phyloP scores from a whole-genome alignment of 2,329 filamentous ascomycete genomes.

The Cyphellophora europaea region DNA sequence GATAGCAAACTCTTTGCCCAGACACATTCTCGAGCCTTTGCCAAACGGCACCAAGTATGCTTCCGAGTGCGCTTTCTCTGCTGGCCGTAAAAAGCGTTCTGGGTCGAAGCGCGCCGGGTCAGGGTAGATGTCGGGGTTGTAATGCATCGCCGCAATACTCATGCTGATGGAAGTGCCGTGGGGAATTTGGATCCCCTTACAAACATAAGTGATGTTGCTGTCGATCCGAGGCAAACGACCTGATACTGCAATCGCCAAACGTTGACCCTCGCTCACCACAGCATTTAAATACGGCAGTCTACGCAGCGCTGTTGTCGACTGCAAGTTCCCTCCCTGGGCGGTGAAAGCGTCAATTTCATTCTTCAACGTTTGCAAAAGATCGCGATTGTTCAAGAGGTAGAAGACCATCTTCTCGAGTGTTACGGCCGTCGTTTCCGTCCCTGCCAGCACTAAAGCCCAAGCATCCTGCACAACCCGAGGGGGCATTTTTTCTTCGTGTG shows the following conservation, averaged over 20 bases:
- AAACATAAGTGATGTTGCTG: constrained; percentile 6
- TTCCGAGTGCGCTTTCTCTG: constrained; percentile 18
- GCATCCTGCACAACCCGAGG: constrained; percentile 20
- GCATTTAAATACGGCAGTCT: constrained; percentile 38
- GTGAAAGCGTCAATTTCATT: too few relatives aligned
- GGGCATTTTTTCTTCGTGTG: constrained; percentile 23
- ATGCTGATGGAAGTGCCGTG: constrained; percentile 17
- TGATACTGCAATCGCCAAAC: constrained; percentile 35
- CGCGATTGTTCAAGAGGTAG: not conserved
- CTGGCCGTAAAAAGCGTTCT: constrained; percentile 18
- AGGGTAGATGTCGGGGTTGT: constrained; percentile 22
- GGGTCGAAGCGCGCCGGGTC: constrained; percentile 30
- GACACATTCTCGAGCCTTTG: constrained; percentile 19
- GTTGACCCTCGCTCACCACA: constrained; percentile 40
- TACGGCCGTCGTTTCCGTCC: constrained; percentile 16
- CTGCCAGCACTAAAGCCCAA: constrained; percentile 15
- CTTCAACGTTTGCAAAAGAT: not conserved
- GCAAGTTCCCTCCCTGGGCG: constrained; percentile 1
- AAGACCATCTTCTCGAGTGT: constrained; percentile 12
- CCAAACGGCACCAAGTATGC: constrained; percentile 20
- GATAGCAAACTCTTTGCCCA: constrained; percentile 21
- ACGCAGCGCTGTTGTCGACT: constrained; percentile 9
- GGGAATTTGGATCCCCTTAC: constrained; percentile 12
- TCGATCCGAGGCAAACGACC: constrained; percentile 17
- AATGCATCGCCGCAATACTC: constrained; percentile 14